Base-by-base conservation (phyloP, 2,329 filamentous ascomycete genomes). In the Helicocarpus griseus region DNA sequence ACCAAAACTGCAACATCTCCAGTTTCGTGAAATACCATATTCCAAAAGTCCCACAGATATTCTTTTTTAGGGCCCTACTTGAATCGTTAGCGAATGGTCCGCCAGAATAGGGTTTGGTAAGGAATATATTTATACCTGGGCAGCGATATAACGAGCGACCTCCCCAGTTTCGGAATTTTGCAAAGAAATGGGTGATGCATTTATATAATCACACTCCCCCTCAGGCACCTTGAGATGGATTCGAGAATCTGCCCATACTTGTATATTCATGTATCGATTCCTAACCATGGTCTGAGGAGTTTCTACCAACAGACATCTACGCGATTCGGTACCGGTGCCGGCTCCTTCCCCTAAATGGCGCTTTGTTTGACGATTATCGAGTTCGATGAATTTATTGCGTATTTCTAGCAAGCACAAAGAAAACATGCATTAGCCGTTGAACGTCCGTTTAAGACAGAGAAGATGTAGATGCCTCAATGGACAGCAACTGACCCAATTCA, bases 11-110 rank as follows among this genome's bases (percentile, higher is more conserved):
- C 89, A 2, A 85, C 81, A 43, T 83, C 82, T 24, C 70, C 69
- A n/a, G 76, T 81, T 68, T 94, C 88, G 62, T 94, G 84, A 65
- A 87, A 87, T 33, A 96, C 76, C 93, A 98, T 98, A 63, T 93
- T 87, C 87, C 91, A 98, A 58, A 95, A 87, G 63, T 95, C 89
- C 58, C 83, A 81, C 51, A 85, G 77, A 14, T 86, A 87, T 24
- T 81, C 79, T 54, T 77, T 69, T 62, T 90, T 95, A 5, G 93
- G 93, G 0, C 93, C 93, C 73, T 83, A 64, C 19, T 33, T 17
- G 17, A 39, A 48, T n/a, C 11, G 7, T 43, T 3, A 50, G 44
- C 17, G 13, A n/a, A 26, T 38, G 50, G 11, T 13, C 21, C 13
- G 11, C 36, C 22, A n/a, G n/a, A 28, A 24, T 19, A 17, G 2